phyloP scores from a whole-genome alignment of 2,329 filamentous ascomycete species.

The Penicillium sp. region DNA sequence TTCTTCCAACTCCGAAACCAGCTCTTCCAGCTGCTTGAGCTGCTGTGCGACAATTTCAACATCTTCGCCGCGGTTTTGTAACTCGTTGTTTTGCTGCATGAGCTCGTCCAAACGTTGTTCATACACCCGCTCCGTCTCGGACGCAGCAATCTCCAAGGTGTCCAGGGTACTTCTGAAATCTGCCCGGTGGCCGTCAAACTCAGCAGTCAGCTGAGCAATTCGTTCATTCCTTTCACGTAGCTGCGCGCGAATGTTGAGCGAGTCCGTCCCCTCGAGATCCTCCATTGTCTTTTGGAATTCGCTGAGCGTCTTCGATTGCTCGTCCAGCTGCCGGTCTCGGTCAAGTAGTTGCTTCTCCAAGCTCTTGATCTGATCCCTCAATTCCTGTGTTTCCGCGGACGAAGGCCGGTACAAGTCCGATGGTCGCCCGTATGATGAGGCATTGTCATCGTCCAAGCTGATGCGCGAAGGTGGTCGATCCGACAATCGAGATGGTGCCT shows the following conservation, averaged over 20 bases:
- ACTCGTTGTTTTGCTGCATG: conserved; percentile 77
- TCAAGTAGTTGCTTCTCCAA: conserved; percentile 76
- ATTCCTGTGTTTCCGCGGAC: conserved; percentile 33
- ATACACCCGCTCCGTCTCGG: conserved; percentile 92
- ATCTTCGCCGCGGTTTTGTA: conserved; percentile 81
- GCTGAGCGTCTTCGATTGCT: conserved; percentile 76
- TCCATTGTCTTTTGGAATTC: conserved; percentile 89
- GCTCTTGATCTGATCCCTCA: conserved; percentile 72
- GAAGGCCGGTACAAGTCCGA: conserved; percentile 33
- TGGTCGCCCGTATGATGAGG: conserved; percentile 32
- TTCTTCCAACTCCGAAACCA: conserved; percentile 96
- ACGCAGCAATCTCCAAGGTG: conserved; percentile 90
- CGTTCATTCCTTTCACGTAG: conserved; percentile 96
- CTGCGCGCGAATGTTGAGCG: conserved; percentile 73
- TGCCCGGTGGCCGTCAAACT: conserved; percentile 92
- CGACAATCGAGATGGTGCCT: conserved; percentile 39
- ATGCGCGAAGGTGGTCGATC: conserved; percentile 43
- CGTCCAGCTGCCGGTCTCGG: conserved; percentile 81
- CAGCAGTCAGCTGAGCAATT: conserved; percentile 86
- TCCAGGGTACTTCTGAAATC: conserved; percentile 98
- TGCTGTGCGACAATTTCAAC: conserved; percentile 89
- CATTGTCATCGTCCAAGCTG: conserved; percentile 39
- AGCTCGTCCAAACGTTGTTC: conserved; percentile 64
- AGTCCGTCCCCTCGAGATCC: conserved; percentile 81
- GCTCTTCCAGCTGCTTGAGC: conserved; percentile 90